phyloP scores from a whole-genome alignment of 306 rosid genomes.

The Acacia melanoxylon region DNA sequence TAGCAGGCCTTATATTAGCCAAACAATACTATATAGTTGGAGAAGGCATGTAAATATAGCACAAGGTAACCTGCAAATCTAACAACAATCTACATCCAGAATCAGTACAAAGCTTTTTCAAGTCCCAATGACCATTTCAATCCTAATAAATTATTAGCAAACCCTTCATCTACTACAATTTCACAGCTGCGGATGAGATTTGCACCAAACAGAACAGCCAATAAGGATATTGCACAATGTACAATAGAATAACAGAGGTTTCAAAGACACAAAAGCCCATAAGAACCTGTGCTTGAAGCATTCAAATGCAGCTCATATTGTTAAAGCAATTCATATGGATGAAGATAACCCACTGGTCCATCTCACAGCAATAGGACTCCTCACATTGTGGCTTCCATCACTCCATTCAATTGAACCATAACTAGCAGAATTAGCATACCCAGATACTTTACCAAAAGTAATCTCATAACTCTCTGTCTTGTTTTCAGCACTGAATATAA shows the following conservation, averaged over 20 bases:
- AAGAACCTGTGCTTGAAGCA: slow-evolving; percentile 18
- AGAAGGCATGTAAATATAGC: neutral
- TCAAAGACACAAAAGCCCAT: slow-evolving; percentile 36
- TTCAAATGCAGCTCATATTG: neutral
- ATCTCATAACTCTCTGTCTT: slow-evolving; percentile 60
- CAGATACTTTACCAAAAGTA: slow-evolving; percentile 41
- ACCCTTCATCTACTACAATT: slow-evolving; percentile 7
- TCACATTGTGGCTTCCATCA: slow-evolving; percentile 67
- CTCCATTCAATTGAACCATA: slow-evolving; percentile 82
- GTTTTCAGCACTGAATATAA: slow-evolving; percentile 55
- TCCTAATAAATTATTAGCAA: slow-evolving; percentile 12
- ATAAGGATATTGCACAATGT: slow-evolving; percentile 5
- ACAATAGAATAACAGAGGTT: slow-evolving; percentile 24
- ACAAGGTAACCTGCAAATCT: slow-evolving; percentile 7
- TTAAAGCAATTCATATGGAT: slow-evolving; percentile 47
- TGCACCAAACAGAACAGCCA: slow-evolving; percentile 19
- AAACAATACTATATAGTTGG: neutral
- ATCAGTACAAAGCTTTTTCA: neutral
- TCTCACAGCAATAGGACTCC: slow-evolving; percentile 75
- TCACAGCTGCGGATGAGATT: slow-evolving; percentile 4
- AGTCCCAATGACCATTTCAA: neutral
- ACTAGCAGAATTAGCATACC: slow-evolving; percentile 42
- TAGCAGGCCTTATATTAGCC: neutral
- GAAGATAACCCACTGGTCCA: slow-evolving; percentile 48
- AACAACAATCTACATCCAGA: neutral